Base-by-base conservation (phyloP, 1,284 basidiomycete species). In the Rhodotorula sp. region DNA sequence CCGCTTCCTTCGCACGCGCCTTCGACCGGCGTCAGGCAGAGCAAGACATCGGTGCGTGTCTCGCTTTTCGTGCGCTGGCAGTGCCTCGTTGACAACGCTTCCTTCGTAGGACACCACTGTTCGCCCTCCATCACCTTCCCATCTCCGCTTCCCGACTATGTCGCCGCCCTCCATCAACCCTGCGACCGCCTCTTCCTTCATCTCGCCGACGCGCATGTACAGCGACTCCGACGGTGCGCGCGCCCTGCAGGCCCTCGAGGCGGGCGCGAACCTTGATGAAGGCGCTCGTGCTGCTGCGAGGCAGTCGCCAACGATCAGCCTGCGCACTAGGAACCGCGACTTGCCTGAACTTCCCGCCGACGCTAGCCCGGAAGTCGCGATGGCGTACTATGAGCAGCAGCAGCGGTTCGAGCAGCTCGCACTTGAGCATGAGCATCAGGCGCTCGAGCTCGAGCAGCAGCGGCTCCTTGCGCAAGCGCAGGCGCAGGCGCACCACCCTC, bases 251-350 rank as follows among this genome's bases (percentile, higher is more conserved):
- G 66, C 66, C 26, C 66, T 68, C 57, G 57, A 64, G n/a, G 16
- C 60, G 6, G 66, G 62, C 24, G 66, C 66, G 20, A 68, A 68
- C 47, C 22, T 55, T 13, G 66, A 68, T 58, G 66, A 68, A 52
- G n/a, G 18, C 44, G 46, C 57, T 6, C 9, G 20, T 40, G 37
- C 37, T 6, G 1, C 26, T 22, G n/a, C 4, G 37, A 26, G 24
- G 37, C n/a, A 15, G 13, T 57, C 55, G 22, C n/a, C 22, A n/a
- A 26, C 8, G 3, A 26, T 24, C 13, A 52, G 31, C 24, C 34
- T 20, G 10, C 34, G 50, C 40, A 46, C 16, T 37, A 18, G 37
- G n/a, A 47, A 64, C 50, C 28, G 51, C 55, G 40, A 46, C 24
- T 30, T 56, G 44, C 61, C 61, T 8, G 28, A 54, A 4, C 52